These are phyloP conservation scores for Tolypocladium ophioglossoides DNA, from an alignment of 2,329 filamentous ascomycete genomes.

Conservation along the genomic window DNA sequence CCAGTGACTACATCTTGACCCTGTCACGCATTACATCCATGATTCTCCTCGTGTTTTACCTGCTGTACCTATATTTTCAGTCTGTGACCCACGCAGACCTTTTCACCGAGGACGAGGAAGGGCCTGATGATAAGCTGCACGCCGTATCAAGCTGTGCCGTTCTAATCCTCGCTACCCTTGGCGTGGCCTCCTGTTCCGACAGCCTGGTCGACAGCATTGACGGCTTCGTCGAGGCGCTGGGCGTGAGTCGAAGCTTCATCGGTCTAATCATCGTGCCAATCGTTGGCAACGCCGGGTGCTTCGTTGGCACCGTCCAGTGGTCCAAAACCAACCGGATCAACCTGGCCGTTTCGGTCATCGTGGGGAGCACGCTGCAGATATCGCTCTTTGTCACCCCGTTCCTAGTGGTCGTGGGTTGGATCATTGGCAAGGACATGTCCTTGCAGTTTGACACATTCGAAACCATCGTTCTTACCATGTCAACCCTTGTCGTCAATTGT, in stretches of 20 bases:
- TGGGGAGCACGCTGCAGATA: constrained; percentile 9
- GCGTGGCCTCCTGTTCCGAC: too few species aligned
- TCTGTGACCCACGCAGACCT: neutral
- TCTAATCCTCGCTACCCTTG: too few species aligned
- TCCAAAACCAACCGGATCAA: neutral
- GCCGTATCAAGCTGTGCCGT: neutral
- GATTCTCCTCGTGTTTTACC: neutral
- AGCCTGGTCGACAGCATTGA: too few species aligned
- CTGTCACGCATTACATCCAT: neutral
- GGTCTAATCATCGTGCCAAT: too few species aligned
- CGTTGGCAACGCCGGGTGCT: too few species aligned
- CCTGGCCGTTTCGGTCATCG: constrained; percentile 9
- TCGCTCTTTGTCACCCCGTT: constrained; percentile 10
- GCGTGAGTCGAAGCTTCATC: too few species aligned
- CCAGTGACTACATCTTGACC: too few species aligned
- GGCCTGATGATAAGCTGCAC: neutral
- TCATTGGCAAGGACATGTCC: neutral
- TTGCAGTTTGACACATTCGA: too few species aligned
- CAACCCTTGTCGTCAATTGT: too few species aligned
- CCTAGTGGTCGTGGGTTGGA: constrained; percentile 7
- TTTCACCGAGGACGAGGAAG: neutral
- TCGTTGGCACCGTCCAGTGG: too few species aligned
- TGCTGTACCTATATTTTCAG: neutral
- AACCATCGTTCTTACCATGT: too few species aligned
- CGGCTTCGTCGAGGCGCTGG: too few species aligned